phyloP scores from a whole-genome alignment of 148 eudicot genomes.

The Amaranthus palmeri region DNA sequence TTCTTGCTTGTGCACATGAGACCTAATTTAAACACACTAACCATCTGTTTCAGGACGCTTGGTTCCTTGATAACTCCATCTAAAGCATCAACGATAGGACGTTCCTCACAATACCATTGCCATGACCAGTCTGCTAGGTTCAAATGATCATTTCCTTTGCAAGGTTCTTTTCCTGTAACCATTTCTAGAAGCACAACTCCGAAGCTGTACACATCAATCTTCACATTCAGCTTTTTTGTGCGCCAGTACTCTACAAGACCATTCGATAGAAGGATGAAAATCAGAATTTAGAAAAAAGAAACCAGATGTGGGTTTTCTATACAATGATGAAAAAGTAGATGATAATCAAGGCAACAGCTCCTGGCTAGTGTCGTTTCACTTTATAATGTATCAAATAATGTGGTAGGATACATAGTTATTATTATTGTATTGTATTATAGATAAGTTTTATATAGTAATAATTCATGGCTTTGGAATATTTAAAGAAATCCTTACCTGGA shows the following conservation, averaged over 20 bases:
- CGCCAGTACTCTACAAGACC: background rate
- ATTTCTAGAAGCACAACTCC: background rate
- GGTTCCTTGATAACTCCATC: slow-evolving; percentile 41
- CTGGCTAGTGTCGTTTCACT: too few species aligned
- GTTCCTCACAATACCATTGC: slow-evolving; percentile 40
- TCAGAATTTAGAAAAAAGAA: too few species aligned
- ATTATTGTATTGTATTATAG: too few species aligned
- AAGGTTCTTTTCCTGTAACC: background rate
- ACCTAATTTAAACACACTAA: slow-evolving; percentile 45
- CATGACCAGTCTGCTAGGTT: slow-evolving; percentile 72
- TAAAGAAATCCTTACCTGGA: slow-evolving; percentile 33
- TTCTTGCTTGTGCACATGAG: slow-evolving; percentile 41
- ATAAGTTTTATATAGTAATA: too few species aligned
- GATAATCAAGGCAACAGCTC: too few species aligned
- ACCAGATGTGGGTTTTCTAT: too few species aligned
- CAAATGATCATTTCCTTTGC: slow-evolving; percentile 14
- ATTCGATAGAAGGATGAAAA: too few species aligned
- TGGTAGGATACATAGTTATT: too few species aligned
- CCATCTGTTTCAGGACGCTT: slow-evolving; percentile 40
- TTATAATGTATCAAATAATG: too few species aligned
- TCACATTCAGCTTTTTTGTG: background rate
- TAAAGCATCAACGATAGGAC: slow-evolving; percentile 29
- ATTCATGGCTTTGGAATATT: background rate
- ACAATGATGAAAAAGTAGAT: too few species aligned
- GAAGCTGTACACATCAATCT: background rate